Evolutionary conservation across 2,329 filamentous ascomycete species (phyloP), one percentile per base, ranked within the genome.

Genomic region (Emergomyces africanus): DNA sequence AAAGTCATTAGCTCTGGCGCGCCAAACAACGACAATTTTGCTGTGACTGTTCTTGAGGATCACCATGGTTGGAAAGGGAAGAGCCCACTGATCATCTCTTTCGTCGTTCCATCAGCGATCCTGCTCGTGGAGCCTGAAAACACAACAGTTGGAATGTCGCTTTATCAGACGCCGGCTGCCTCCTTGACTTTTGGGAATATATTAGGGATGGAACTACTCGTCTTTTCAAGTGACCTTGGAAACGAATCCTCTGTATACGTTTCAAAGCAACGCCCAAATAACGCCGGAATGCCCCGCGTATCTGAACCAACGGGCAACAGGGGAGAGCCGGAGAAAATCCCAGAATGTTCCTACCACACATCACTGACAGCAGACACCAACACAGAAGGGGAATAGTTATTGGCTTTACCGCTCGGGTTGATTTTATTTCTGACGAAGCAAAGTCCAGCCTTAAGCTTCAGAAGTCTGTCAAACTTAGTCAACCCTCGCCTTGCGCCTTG

Each of bases 181-280:
- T 49, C 53, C 14, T 20, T 33, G 23, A 62, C 59, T 41, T 63
- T 63, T 35, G 23, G 56, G 8, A 44, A 60, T 10, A 39, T 28
- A 37, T 60, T 69, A 23, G 66, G 66, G 18, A 33, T 57, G 28
- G 58, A 65, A 2, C 54, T 68, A 28, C 59, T 54, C 12, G 61
- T 70, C 25, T 63, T 61, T 44, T 28, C 60, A 49, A 63, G 66
- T 12, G 61, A 41, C 10, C 53, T 69, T 46, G 61, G 53, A 15
- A 57, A 63, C 30, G 35, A 61, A 58, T 41, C 37, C 30, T 61
- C 62, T 37, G 66, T 70, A 9, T 71, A 64, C 58, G 61, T 72
- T 35, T 68, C 68, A 1, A 62, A 65, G 35, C 57, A 66, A 41
- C 60, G 61, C 14, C 70, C 70, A 14, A 69, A 70, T 54, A 58